Base-by-base conservation (phyloP, 2,329 filamentous ascomycete genomes). In the Hirsutella minnesotensis region DNA sequence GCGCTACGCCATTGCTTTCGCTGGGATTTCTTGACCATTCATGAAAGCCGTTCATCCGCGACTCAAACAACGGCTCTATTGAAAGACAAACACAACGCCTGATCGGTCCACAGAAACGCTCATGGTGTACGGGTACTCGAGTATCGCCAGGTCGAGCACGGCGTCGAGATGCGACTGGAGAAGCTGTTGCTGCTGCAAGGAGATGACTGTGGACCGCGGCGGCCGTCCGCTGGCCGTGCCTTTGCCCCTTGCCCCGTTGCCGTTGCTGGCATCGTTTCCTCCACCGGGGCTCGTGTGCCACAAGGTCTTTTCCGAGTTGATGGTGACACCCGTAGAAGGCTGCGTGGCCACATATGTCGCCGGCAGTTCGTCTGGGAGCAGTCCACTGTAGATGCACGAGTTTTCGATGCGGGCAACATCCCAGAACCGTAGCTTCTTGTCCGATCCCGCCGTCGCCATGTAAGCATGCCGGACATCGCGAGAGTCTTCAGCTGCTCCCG, bases 361-460 rank as follows among this genome's bases (percentile, higher is more conserved):
- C 56, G 79, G 81, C 29, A 75, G 67, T 45, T 88, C 81, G 29
- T 87, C 82, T 2, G 69, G 63, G 44, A 78, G 76, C 10, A 88
- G 68, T 0, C 90, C 90, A 57, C 85, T 94, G 49, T 94, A 81
- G 13, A 95, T 75, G 44, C 74, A 71, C 34, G 86, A 95, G 46
- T 79, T 76, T 55, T 95, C 87, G 9, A 86, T 73, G 9, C 81
- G 80, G 9, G 78, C 72, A 13, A 92, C 72, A 56, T 98, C 90
- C 92, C 92, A 98, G 64, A 94, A 96, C 9, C 92, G 79, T 16
- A 98, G 75, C 61, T 86, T 92, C 64, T 84, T 86, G 61, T 96
- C 92, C 10, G 85, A 85, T 0, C 90, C 90, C 16, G 83, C 89
- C 0, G 87, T 92, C 31, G 98, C 67, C 38, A 95, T 76, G 58